Evolutionary conservation across 225 moss, liverwort and hornwort species (phyloP).

Genomic region (Polytrichum commune): DNA sequence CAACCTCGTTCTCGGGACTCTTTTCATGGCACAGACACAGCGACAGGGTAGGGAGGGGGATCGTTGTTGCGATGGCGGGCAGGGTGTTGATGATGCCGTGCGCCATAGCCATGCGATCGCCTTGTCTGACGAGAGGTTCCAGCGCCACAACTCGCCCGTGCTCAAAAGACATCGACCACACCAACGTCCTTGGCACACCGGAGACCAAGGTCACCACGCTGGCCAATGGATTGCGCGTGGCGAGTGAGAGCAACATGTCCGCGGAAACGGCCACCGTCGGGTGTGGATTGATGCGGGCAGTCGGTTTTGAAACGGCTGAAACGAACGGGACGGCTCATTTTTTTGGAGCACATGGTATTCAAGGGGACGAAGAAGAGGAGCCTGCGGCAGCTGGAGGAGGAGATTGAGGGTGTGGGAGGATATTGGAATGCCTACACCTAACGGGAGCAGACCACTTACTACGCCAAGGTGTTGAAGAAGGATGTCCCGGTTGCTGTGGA

Average conservation of each 20-base stretch:
- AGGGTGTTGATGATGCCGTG: conserved; percentile 54
- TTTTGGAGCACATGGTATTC: conserved; percentile 92
- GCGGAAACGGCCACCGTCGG: conserved; percentile 78
- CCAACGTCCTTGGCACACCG: conserved; percentile 56
- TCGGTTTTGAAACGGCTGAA: conserved; percentile 68
- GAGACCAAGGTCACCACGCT: conserved; percentile 72
- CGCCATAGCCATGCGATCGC: conserved; percentile 65
- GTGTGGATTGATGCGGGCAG: conserved; percentile 94
- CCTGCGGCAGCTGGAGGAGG: conserved; percentile 69
- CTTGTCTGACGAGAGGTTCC: conserved; percentile 66
- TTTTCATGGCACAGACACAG: background rate
- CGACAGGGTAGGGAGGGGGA: background rate
- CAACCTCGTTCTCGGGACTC: background rate
- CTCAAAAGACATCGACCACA: conserved; percentile 58
- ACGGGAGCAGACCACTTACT: conserved; percentile 87
- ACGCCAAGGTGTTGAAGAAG: conserved; percentile 78
- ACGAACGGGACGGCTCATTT: conserved; percentile 90
- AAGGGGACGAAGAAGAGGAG: conserved; percentile 72
- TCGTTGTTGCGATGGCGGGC: conserved; percentile 54
- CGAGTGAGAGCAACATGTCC: conserved; percentile 59
- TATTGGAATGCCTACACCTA: conserved; percentile 91
- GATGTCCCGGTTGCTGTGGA: conserved; percentile 75
- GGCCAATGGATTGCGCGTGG: conserved; percentile 72
- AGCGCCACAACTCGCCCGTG: conserved; percentile 66
- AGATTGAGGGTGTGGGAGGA: conserved; percentile 96